These are phyloP conservation scores for Cicer judaicum DNA, from an alignment of 306 rosid genomes.

Conservation along the genomic window DNA sequence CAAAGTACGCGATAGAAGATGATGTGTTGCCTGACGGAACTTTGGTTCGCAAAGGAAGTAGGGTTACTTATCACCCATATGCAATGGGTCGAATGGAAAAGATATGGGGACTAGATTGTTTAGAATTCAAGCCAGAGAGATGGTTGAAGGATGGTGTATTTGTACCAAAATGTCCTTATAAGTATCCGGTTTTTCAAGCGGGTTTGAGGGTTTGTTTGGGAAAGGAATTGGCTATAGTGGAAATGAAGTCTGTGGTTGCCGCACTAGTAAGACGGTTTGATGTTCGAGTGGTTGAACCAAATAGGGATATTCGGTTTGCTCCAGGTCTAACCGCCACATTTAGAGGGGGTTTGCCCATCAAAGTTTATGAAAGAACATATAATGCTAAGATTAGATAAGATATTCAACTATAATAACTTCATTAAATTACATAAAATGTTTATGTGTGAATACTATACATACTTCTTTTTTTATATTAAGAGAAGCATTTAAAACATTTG, in stretches of 20 bases:
- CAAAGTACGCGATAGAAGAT: conserved; percentile 70
- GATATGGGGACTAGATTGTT: conserved; percentile 78
- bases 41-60: conserved; percentile 61
- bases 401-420: not conserved
- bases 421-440: too few species aligned
- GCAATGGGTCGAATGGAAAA: conserved; percentile 96
- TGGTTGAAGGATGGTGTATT: conserved; percentile 69
- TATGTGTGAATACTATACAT: too few species aligned
- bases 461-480: too few species aligned
- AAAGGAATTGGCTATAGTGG: conserved; percentile 74
- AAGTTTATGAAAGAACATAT: conserved; percentile 49
- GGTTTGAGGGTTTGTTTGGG: conserved; percentile 90
- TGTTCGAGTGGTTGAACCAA: conserved; percentile 45
- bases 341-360: conserved; percentile 73
- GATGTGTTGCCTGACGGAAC: conserved; percentile 90
- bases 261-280: conserved; percentile 56
- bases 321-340: conserved; percentile 81
- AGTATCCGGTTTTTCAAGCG: conserved; percentile 86
- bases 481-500: too few species aligned
- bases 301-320: conserved; percentile 50
- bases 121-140: conserved; percentile 71
- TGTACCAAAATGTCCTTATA: conserved; percentile 54
- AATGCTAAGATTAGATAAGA: not conserved
- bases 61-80: conserved; percentile 87
- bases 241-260: conserved; percentile 58